phyloP scores from a whole-genome alignment of 2,329 filamentous ascomycete species.

The Aureobasidium sp. region DNA sequence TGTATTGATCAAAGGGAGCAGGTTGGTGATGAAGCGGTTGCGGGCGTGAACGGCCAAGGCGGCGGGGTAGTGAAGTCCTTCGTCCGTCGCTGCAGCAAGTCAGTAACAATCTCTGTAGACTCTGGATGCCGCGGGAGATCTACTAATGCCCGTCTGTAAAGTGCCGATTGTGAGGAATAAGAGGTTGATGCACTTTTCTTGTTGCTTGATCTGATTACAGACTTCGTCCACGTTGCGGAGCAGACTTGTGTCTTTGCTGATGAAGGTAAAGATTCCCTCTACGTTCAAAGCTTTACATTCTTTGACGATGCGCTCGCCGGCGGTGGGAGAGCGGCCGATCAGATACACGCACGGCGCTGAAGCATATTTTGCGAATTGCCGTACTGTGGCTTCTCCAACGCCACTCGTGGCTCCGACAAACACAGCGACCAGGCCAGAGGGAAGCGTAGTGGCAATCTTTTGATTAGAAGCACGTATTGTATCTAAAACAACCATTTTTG shows the following conservation, averaged over 20 bases:
- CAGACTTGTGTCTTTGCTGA: slow-evolving; percentile 41
- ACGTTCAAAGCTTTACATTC: slow-evolving; percentile 41
- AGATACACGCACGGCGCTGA: slow-evolving; percentile 40
- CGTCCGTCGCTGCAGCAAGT: slow-evolving; percentile 24
- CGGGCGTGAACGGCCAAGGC: slow-evolving; percentile 32
- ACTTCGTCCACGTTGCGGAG: slow-evolving; percentile 44
- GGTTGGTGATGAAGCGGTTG: slow-evolving; percentile 33
- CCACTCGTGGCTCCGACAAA: slow-evolving; percentile 48
- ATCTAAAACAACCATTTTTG: slow-evolving; percentile 33
- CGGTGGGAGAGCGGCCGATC: slow-evolving; percentile 41
- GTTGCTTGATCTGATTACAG: slow-evolving; percentile 42
- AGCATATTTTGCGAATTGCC: slow-evolving; percentile 38
- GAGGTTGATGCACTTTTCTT: slow-evolving; percentile 46
- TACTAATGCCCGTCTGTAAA: slow-evolving; percentile 22
- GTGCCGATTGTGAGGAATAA: slow-evolving; percentile 45
- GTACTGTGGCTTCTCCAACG: slow-evolving; percentile 44
- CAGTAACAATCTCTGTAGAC: background rate
- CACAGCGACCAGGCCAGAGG: slow-evolving; percentile 40
- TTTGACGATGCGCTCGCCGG: slow-evolving; percentile 31
- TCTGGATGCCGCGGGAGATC: background rate
- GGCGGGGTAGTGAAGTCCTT: slow-evolving; percentile 32
- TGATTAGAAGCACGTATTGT: slow-evolving; percentile 32
- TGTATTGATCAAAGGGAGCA: slow-evolving; percentile 30
- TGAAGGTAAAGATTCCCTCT: slow-evolving; percentile 40
- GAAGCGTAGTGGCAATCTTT: slow-evolving; percentile 28